A percentile compares a stretch with the other conserved stretches of the same genome.
Evolutionary conservation across 176 grass and related monocot species (phyloP).

Genomic region (Zizania latifolia): DNA sequence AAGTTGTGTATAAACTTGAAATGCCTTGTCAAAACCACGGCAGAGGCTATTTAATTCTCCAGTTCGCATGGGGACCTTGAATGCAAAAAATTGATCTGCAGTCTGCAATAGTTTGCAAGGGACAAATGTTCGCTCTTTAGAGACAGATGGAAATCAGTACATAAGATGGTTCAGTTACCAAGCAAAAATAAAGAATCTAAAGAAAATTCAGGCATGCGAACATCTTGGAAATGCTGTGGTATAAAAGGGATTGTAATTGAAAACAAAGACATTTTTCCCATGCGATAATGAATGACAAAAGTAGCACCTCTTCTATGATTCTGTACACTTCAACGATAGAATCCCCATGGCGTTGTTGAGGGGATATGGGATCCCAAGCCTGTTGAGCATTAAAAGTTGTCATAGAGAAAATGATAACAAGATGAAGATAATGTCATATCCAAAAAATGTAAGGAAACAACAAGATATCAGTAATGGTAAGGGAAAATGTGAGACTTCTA

Average conservation of each 20-base stretch:
- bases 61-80: constrained; percentile 84
- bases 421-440: not conserved
- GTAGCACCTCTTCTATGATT: constrained; percentile 92
- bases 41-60: constrained; percentile 73
- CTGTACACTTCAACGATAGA: constrained; percentile 98
- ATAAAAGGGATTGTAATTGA: constrained; percentile 6
- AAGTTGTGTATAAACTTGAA: constrained; percentile 83
- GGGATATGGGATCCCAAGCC: constrained; percentile 97
- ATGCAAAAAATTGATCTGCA: constrained; percentile 90
- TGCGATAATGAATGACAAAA: constrained; percentile 13
- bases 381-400: constrained; percentile 31
- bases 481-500: too few species aligned
- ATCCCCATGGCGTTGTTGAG: constrained; percentile 84
- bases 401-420: constrained; percentile 15
- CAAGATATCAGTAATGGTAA: too few species aligned
- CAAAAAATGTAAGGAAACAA: too few species aligned
- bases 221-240: not conserved
- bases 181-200: too few species aligned
- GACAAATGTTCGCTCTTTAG: constrained; percentile 15
- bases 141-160: not conserved
- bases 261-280: not conserved
- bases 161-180: constrained; percentile 13
- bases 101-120: constrained; percentile 58
- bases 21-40: constrained; percentile 86
- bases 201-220: not conserved